Conservation (phyloP, 257 asterid genomes). For the Parsonsia alboflavescens region DNA sequence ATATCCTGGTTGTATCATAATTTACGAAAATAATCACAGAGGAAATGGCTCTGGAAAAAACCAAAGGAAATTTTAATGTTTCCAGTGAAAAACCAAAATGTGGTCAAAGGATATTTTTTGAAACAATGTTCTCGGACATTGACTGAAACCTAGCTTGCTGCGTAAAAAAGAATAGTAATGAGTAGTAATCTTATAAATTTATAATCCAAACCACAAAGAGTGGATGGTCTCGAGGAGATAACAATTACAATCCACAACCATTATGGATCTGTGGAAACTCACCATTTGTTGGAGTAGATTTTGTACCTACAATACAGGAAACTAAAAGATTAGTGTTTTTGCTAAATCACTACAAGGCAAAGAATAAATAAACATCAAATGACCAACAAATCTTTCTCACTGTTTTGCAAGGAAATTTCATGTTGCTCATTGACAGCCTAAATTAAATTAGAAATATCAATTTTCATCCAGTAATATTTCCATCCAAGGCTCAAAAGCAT, state of each 20-base stretch:
- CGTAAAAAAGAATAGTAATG: neutral
- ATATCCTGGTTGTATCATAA: neutral
- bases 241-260: neutral
- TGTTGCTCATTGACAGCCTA: neutral
- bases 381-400: neutral
- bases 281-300: constrained; percentile 23
- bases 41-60: neutral
- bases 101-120: constrained; percentile 22
- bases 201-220: neutral
- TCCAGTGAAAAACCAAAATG: neutral
- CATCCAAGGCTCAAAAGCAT: neutral
- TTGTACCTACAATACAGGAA: constrained; percentile 15
- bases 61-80: neutral
- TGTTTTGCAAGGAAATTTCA: neutral
- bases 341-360: neutral
- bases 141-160: constrained; percentile 22
- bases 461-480: neutral
- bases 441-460: neutral
- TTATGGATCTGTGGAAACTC: neutral
- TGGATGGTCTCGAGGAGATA: neutral
- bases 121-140: constrained; percentile 22
- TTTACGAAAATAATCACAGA: neutral
- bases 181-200: neutral
- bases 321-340: neutral
- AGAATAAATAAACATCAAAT: neutral